Conservation (phyloP, 768 basidiomycete genomes). For the Hericium coralloides region DNA sequence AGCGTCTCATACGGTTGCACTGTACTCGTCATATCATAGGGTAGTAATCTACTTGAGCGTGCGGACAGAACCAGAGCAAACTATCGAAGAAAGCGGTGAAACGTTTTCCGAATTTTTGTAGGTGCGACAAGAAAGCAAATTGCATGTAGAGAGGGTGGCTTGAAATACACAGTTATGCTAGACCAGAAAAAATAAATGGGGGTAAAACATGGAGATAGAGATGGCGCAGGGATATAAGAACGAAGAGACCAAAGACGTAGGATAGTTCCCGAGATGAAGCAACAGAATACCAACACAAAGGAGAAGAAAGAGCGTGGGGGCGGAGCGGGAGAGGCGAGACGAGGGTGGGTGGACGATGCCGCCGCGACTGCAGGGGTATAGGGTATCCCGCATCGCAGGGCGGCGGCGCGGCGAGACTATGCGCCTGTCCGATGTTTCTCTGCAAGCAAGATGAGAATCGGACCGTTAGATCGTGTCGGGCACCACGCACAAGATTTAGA, state of each 20-base stretch:
- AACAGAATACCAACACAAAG: conserved; percentile 6
- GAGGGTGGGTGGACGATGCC: conserved; percentile 7
- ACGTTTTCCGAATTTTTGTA: not conserved
- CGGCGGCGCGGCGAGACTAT: no score
- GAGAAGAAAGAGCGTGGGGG: not conserved
- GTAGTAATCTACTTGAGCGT: conserved; percentile 8
- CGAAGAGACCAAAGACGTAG: conserved; percentile 1
- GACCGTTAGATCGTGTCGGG: conserved; percentile 33
- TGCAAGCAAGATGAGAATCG: conserved; percentile 30
- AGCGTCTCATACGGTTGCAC: not conserved
- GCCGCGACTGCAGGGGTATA: not conserved
- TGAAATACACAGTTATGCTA: conserved; percentile 9
- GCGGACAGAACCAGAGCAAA: conserved; percentile 10
- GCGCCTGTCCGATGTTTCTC: not conserved
- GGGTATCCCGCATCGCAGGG: not conserved
- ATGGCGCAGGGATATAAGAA: conserved; percentile 10
- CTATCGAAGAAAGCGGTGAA: conserved; percentile 1
- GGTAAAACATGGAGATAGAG: not conserved
- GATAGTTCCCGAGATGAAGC: conserved; percentile 9
- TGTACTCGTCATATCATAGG: not conserved
- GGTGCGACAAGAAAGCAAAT: conserved; percentile 5
- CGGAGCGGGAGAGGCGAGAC: not conserved
- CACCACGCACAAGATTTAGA: conserved; percentile 41
- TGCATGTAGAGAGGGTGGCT: conserved; percentile 7
- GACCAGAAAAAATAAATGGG: not conserved